These are phyloP conservation scores for Stygiomarasmius scandens DNA, from an alignment of 1,284 basidiomycete species.

Conservation along the genomic window DNA sequence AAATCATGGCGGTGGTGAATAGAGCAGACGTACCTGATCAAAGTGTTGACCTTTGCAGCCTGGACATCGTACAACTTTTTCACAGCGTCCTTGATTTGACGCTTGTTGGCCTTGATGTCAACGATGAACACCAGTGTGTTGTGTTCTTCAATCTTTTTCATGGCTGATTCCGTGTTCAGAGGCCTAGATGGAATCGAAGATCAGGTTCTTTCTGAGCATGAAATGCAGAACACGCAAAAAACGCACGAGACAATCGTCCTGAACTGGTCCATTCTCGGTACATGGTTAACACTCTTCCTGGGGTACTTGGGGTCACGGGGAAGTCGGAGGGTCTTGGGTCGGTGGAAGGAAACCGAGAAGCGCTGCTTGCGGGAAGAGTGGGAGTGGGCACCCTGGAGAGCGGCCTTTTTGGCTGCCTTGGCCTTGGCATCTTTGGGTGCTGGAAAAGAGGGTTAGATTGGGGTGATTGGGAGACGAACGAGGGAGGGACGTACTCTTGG, in stretches of 20 bases:
- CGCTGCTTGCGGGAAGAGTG: slow-evolving; percentile 84
- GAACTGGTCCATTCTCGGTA: slow-evolving; percentile 97
- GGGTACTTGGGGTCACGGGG: slow-evolving; percentile 90
- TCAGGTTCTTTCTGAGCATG: neutral
- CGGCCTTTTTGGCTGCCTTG: slow-evolving; percentile 95
- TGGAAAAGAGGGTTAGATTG: neutral
- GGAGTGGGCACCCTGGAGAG: slow-evolving; percentile 83
- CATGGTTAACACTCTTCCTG: slow-evolving; percentile 92
- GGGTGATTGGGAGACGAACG: neutral
- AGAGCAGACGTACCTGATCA: slow-evolving; percentile 77
- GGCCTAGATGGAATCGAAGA: slow-evolving; percentile 44
- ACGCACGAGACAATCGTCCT: slow-evolving; percentile 88
- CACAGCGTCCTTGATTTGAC: slow-evolving; percentile 98
- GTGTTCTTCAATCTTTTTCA: slow-evolving; percentile 99
- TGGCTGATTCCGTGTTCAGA: slow-evolving; percentile 83
- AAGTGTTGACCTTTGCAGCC: slow-evolving; percentile 95
- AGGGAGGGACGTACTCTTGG: slow-evolving; percentile 45
- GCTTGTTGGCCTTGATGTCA: slow-evolving; percentile 94
- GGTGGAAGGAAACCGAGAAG: slow-evolving; percentile 91
- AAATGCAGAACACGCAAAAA: neutral
- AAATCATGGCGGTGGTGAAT: too few species aligned
- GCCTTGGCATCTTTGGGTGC: slow-evolving; percentile 69
- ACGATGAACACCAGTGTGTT: slow-evolving; percentile 99
- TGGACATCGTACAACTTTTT: slow-evolving; percentile 99
- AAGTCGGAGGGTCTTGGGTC: slow-evolving; percentile 92